A percentile compares a stretch with the other conserved stretches of the same genome.
Evolutionary conservation across 768 basidiomycete genomes (phyloP).

Genomic region (Leccinum ochraceum): DNA sequence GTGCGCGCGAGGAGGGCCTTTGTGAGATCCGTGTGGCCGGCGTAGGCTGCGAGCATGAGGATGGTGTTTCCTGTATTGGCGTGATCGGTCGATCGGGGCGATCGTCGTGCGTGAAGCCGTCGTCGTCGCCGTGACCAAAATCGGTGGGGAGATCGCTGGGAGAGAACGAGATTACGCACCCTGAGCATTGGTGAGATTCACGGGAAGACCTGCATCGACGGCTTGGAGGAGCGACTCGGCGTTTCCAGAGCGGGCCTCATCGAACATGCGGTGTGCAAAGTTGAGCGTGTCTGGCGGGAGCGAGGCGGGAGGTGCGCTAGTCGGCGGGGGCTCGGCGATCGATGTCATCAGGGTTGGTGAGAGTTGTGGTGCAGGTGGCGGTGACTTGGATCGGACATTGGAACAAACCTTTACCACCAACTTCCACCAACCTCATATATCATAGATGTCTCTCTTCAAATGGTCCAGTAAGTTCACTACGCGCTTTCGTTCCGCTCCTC

Average conservation of each 20-base stretch:
- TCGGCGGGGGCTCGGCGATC: background rate
- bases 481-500: background rate
- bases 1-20: conserved; percentile 53
- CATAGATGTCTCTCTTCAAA: background rate
- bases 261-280: conserved; percentile 71
- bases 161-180: conserved; percentile 40
- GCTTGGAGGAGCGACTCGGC: conserved; percentile 54
- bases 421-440: too few relatives aligned
- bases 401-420: too few relatives aligned
- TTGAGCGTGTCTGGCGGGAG: conserved; percentile 41
- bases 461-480: background rate
- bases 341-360: background rate
- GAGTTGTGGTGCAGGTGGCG: too few relatives aligned
- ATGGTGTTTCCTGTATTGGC: conserved; percentile 64
- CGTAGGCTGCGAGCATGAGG: conserved; percentile 76
- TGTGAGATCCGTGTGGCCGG: conserved; percentile 59
- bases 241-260: conserved; percentile 67
- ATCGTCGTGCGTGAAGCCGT: background rate
- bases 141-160: background rate
- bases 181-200: conserved; percentile 72
- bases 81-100: background rate
- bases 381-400: too few relatives aligned
- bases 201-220: conserved; percentile 66
- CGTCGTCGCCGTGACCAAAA: background rate
- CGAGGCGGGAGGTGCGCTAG: background rate